A percentile compares a stretch with the other conserved stretches of the same genome.
Conservation (phyloP, 441 rosid species). For the Populus hybrid region DNA sequence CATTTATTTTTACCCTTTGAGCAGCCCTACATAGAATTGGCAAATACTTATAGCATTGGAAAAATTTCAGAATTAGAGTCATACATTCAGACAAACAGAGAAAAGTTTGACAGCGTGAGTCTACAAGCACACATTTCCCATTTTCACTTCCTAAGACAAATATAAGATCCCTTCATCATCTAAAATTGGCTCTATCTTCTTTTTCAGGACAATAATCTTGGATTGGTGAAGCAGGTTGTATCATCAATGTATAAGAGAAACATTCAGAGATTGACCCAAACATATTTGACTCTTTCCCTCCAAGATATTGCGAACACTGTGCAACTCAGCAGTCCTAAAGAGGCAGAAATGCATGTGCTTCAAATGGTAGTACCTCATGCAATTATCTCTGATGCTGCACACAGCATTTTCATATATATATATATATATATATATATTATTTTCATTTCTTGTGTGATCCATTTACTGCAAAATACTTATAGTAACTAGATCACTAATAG, state of each 20-base stretch:
- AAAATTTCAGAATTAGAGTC: constrained; percentile 57
- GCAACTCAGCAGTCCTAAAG: constrained; percentile 73
- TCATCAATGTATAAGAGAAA: constrained; percentile 92
- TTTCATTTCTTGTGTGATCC: not conserved
- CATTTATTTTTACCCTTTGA: constrained; percentile 19
- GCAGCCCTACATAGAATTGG: constrained; percentile 76
- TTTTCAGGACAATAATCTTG: constrained; percentile 86
- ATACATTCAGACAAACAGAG: constrained; percentile 46
- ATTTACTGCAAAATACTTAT: not conserved
- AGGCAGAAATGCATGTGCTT: constrained; percentile 99
- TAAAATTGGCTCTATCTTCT: constrained; percentile 22
- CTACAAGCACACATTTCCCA: not conserved
- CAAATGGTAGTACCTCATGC: constrained; percentile 64
- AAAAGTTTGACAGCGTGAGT: constrained; percentile 66
- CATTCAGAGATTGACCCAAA: constrained; percentile 92
- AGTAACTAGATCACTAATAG: not conserved
- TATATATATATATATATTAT: not conserved
- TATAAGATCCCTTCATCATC: not conserved
- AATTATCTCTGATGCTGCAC: not conserved
- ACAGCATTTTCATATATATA: not conserved
- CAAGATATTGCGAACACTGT: constrained; percentile 93
- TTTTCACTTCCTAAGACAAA: constrained; percentile 3
- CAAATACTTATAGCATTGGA: constrained; percentile 59
- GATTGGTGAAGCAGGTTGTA: constrained; percentile 89
- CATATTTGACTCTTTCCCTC: constrained; percentile 91